A percentile compares a stretch with the other conserved stretches of the same genome.
Conservation (phyloP, 2,329 filamentous ascomycete species). For the Epichloe uncinata region DNA sequence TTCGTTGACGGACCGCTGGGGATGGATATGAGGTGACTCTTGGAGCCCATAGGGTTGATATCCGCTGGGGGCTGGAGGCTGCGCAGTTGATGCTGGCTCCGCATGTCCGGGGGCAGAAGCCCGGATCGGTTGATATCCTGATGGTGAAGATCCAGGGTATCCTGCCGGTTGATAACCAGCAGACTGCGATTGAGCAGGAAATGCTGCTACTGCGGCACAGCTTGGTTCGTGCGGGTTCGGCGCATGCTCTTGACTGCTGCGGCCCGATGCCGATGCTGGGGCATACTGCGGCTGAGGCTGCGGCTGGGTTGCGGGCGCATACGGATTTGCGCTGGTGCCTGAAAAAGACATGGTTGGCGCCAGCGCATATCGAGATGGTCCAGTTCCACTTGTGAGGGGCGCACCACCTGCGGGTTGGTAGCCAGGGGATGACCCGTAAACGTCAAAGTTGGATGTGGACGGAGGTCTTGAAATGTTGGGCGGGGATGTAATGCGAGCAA, state of each 20-base stretch:
- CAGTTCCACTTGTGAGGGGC: constrained; percentile 20
- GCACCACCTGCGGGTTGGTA: constrained; percentile 18
- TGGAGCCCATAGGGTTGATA: constrained; percentile 19
- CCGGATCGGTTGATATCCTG: constrained; percentile 15
- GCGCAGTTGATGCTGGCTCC: neutral
- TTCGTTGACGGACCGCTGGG: too few relatives aligned
- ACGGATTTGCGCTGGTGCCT: constrained; percentile 13
- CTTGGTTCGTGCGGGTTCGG: constrained; percentile 25
- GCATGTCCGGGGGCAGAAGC: neutral
- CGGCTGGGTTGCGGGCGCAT: constrained; percentile 26
- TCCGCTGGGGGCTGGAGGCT: constrained; percentile 6
- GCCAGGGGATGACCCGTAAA: constrained; percentile 43
- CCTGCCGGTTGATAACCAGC: constrained; percentile 10
- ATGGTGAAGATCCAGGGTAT: constrained; percentile 3
- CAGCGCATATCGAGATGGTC: constrained; percentile 28
- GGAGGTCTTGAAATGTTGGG: constrained; percentile 63
- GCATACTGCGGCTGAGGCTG: constrained; percentile 8
- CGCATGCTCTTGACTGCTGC: constrained; percentile 2
- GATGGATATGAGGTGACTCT: constrained; percentile 12
- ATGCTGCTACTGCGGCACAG: constrained; percentile 10
- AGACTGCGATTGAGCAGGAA: constrained; percentile 4
- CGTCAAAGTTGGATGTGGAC: constrained; percentile 57
- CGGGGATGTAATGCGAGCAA: constrained; percentile 64
- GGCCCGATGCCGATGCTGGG: neutral
- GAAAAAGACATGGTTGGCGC: constrained; percentile 7